Evolutionary conservation across 2,329 filamentous ascomycete species (phyloP).

Genomic region (Pseudogymnoascus sp.): DNA sequence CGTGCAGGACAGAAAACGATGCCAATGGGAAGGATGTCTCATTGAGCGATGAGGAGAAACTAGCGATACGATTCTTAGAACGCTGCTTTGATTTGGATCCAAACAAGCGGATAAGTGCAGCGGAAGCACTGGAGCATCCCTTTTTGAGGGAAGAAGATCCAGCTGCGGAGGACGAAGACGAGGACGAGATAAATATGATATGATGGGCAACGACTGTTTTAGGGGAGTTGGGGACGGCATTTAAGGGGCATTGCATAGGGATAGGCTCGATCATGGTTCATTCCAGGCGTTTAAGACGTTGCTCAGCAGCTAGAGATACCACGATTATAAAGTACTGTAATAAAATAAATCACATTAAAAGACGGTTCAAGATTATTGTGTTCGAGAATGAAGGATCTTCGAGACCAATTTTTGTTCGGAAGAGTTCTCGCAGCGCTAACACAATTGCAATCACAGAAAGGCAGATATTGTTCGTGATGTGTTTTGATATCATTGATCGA

Average conservation of each 20-base stretch:
- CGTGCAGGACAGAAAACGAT: constrained; percentile 54
- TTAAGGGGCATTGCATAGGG: constrained; percentile 6
- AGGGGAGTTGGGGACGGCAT: constrained; percentile 12
- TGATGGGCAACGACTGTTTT: constrained; percentile 30
- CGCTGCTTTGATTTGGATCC: constrained; percentile 73
- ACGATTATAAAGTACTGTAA: constrained; percentile 6
- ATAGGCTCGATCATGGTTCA: neutral
- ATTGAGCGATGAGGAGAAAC: constrained; percentile 59
- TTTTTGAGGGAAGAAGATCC: constrained; percentile 46
- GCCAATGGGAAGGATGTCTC: constrained; percentile 43
- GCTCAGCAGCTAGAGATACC: constrained; percentile 13
- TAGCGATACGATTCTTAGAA: constrained; percentile 65
- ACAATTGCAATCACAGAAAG: neutral
- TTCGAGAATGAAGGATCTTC: neutral
- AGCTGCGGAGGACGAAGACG: constrained; percentile 34
- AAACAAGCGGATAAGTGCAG: constrained; percentile 63
- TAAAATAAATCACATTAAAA: neutral
- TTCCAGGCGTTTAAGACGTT: constrained; percentile 15
- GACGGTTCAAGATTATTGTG: neutral
- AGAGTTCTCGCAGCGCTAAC: neutral
- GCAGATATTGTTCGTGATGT: constrained; percentile 6
- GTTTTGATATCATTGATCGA: constrained; percentile 10
- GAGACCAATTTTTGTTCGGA: neutral
- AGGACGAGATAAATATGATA: constrained; percentile 46
- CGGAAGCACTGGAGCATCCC: constrained; percentile 64